These are phyloP conservation scores for Cucurbita ficifolia DNA, from an alignment of 306 rosid species.

Conservation along the genomic window DNA sequence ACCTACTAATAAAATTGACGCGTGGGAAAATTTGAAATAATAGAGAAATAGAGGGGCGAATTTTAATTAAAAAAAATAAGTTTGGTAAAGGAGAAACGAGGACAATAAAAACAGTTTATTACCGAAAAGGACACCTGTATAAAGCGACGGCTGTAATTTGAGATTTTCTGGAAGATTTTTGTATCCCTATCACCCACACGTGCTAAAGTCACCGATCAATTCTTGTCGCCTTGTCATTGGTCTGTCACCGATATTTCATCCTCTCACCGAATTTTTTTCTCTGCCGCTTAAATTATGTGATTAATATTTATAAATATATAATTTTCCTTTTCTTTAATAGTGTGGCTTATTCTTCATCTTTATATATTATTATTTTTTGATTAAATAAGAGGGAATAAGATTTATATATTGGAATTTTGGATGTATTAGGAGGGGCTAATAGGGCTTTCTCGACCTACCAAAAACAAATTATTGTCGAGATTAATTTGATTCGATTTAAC, in stretches of 20 bases:
- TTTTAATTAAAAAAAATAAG: background rate
- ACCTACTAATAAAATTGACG: background rate
- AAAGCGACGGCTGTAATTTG: background rate
- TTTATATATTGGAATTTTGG: background rate
- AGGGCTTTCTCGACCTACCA: background rate
- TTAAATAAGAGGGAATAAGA: background rate
- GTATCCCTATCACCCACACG: slow-evolving; percentile 5
- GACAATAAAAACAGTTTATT: background rate
- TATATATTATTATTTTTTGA: background rate
- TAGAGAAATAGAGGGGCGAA: background rate
- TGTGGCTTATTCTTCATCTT: background rate
- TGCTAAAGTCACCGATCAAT: background rate
- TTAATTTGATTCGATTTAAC: too few species aligned
- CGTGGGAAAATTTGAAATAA: background rate
- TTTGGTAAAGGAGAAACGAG: background rate
- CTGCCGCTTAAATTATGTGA: background rate
- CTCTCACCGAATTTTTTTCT: background rate
- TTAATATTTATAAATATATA: background rate
- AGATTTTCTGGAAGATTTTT: background rate
- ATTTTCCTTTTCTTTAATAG: background rate
- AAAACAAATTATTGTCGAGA: too few species aligned
- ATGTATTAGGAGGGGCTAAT: background rate
- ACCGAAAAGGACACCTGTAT: background rate
- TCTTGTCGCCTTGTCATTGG: background rate
- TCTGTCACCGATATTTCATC: background rate